Evolutionary conservation across 305 asterid genomes (phyloP).

Genomic region (Vinca major): DNA sequence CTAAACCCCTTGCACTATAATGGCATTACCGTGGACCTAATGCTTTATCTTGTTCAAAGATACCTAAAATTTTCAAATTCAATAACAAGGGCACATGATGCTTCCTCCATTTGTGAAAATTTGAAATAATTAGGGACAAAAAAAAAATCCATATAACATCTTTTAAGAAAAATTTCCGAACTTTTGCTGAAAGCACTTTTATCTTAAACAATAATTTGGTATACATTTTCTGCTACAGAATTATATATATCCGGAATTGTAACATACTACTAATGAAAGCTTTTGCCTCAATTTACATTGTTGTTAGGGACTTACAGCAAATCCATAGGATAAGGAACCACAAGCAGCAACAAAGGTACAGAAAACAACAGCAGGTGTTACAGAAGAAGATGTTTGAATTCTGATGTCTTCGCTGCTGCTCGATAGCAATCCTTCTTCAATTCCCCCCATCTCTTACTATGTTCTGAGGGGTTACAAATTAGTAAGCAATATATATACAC

Average conservation of each 20-base stretch:
- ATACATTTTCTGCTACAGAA: background rate
- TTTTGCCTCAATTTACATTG: background rate
- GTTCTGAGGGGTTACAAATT: background rate
- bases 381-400: constrained; percentile 5
- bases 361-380: constrained; percentile 20
- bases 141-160: background rate
- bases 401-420: constrained; percentile 8
- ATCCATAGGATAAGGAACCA: constrained; percentile 27
- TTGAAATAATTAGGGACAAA: background rate
- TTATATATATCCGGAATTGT: too few species aligned
- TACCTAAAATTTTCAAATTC: background rate
- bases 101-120: background rate
- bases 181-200: background rate
- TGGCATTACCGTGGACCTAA: background rate
- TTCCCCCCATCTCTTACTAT: background rate
- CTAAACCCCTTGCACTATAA: background rate
- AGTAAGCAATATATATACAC: background rate
- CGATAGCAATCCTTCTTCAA: constrained; percentile 22
- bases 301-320: constrained; percentile 23
- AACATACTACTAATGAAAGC: too few species aligned
- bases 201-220: background rate
- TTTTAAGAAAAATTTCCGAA: background rate
- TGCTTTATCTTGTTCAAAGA: background rate
- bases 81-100: background rate
- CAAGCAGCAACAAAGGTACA: constrained; percentile 26